Evolutionary conservation across 2,329 filamentous ascomycete genomes (phyloP).

Genomic region (Ustulina deusta): DNA sequence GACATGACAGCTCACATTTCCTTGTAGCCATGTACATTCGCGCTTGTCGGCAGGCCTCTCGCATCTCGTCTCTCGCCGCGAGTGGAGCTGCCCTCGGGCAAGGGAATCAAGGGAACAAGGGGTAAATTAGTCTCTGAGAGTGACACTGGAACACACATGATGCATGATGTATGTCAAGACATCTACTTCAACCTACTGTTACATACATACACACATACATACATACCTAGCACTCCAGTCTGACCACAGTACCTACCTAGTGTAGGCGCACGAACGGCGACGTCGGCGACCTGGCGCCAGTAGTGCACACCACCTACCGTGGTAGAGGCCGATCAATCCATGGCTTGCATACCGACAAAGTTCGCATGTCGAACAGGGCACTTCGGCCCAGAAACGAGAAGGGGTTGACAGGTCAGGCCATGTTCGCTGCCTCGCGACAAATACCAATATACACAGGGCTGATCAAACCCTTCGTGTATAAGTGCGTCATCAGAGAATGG

Average conservation of each 20-base stretch:
- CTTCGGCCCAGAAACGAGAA: not conserved
- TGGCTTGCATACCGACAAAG: slow-evolving; percentile 36
- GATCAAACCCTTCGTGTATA: slow-evolving; percentile 19
- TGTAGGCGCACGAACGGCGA: slow-evolving; percentile 32
- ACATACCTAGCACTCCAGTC: too few species aligned
- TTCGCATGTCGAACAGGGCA: slow-evolving; percentile 9
- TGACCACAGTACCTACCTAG: slow-evolving; percentile 1
- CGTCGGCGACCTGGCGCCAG: slow-evolving; percentile 37
- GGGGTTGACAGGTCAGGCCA: slow-evolving; percentile 14
- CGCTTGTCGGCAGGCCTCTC: not conserved
- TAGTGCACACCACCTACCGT: slow-evolving; percentile 19
- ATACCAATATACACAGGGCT: slow-evolving; percentile 36
- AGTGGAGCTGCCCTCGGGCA: not conserved
- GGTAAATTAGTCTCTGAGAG: slow-evolving; percentile 24
- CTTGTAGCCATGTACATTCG: not conserved
- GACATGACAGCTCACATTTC: slow-evolving; percentile 26
- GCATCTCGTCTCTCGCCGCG: not conserved
- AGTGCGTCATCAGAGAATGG: slow-evolving; percentile 9
- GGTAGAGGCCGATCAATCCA: slow-evolving; percentile 32
- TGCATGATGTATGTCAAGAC: slow-evolving; percentile 30
- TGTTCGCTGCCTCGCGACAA: not conserved
- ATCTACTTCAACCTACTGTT: slow-evolving; percentile 13
- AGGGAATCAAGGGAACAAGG: slow-evolving; percentile 4
- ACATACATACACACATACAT: not conserved
- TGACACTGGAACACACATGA: slow-evolving; percentile 35